phyloP scores from a whole-genome alignment of 257 asterid genomes.

The Buddleja alternifolia region DNA sequence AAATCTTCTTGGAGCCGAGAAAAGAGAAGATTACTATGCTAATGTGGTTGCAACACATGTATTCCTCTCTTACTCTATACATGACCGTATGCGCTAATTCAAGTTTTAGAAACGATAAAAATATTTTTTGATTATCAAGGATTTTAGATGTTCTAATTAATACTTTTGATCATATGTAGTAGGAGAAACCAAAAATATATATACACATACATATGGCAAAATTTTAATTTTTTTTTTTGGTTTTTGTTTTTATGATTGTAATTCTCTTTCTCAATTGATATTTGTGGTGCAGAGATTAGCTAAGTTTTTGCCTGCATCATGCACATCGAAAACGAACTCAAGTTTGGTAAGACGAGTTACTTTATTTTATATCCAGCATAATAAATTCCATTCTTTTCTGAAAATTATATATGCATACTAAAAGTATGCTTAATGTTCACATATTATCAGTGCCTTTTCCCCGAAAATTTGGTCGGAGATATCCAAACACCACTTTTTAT shows the following conservation, averaged over 20 bases:
- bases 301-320: slow-evolving; percentile 28
- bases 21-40: not conserved
- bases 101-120: no score
- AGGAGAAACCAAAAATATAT: no score
- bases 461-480: slow-evolving; percentile 38
- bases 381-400: not conserved
- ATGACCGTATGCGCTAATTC: no score
- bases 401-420: not conserved
- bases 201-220: no score
- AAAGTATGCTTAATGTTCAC: not conserved
- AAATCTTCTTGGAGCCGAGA: slow-evolving; percentile 22
- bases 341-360: slow-evolving; percentile 31
- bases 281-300: slow-evolving; percentile 24
- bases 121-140: no score
- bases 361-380: not conserved
- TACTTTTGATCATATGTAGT: no score
- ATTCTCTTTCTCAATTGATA: no score
- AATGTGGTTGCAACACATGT: slow-evolving; percentile 31
- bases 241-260: no score
- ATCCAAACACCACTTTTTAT: slow-evolving; percentile 38
- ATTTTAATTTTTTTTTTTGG: no score
- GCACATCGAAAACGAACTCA: slow-evolving; percentile 34
- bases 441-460: slow-evolving; percentile 40
- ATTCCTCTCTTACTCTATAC: not conserved
- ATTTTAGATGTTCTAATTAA: no score